phyloP scores from a whole-genome alignment of 441 rosid species.

The Erysimum cheiri region DNA sequence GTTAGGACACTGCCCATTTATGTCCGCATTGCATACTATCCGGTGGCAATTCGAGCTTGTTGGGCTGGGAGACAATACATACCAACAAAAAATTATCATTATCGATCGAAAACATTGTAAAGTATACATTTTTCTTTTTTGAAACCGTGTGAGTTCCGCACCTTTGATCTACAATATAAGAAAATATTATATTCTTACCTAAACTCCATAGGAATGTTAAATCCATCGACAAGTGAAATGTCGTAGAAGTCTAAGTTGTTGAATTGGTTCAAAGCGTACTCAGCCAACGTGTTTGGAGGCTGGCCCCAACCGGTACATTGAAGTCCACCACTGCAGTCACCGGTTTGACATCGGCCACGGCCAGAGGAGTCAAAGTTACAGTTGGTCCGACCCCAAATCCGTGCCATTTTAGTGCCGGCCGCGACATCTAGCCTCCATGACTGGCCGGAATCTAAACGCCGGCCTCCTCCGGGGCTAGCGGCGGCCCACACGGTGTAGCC shows the following conservation, averaged over 20 bases:
- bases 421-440: constrained; percentile 45
- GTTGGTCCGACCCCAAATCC: constrained; percentile 54
- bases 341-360: constrained; percentile 48
- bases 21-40: constrained; percentile 50
- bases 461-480: constrained; percentile 56
- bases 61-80: constrained; percentile 34
- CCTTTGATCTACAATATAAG: no score
- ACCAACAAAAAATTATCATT: neutral
- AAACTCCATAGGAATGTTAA: constrained; percentile 60
- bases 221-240: constrained; percentile 54
- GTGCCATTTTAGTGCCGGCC: constrained; percentile 44
- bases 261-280: constrained; percentile 51
- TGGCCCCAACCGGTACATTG: constrained; percentile 47
- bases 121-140: no score
- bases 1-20: constrained; percentile 50
- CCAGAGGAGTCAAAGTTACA: constrained; percentile 46
- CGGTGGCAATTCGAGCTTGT: constrained; percentile 34
- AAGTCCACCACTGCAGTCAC: constrained; percentile 50
- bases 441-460: constrained; percentile 37
- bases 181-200: constrained; percentile 24
- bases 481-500: constrained; percentile 55
- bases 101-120: no score
- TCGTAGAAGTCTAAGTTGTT: constrained; percentile 51
- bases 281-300: constrained; percentile 56
- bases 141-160: no score